Evolutionary conservation across 2,329 filamentous ascomycete species (phyloP).

Genomic region (Capronia americana): DNA sequence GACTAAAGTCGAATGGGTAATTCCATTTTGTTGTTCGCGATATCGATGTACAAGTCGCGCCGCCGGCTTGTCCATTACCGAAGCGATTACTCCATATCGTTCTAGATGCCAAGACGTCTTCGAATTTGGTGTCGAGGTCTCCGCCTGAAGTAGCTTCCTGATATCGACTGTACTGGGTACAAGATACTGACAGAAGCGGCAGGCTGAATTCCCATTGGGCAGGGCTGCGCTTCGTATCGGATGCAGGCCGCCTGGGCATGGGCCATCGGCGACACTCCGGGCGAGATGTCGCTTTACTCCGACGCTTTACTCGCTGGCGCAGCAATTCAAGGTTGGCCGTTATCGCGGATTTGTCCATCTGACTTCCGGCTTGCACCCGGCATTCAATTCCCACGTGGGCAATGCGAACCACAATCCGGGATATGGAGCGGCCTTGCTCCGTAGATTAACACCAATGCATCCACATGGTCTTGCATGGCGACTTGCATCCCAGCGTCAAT

Average conservation of each 20-base stretch:
- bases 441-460: background rate
- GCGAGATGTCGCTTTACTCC: slow-evolving; percentile 3
- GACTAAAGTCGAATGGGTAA: background rate
- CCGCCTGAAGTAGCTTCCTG: background rate
- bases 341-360: slow-evolving; percentile 14
- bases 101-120: background rate
- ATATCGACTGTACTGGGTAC: background rate
- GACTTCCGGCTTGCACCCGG: background rate
- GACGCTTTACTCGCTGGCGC: background rate
- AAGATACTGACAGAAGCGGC: background rate
- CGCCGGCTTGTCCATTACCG: background rate
- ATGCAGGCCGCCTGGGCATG: background rate
- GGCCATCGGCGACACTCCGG: slow-evolving; percentile 4
- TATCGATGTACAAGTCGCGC: background rate
- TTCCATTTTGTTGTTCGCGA: background rate
- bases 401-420: background rate
- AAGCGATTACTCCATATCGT: background rate
- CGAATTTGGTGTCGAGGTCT: background rate
- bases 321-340: background rate
- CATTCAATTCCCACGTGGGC: background rate
- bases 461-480: background rate
- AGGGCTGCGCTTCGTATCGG: background rate
- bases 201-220: slow-evolving; percentile 1
- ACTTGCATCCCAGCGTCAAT: background rate
- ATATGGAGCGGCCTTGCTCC: background rate